Conservation (phyloP, 2,329 filamentous ascomycete species). For the Microdochium nivale region DNA sequence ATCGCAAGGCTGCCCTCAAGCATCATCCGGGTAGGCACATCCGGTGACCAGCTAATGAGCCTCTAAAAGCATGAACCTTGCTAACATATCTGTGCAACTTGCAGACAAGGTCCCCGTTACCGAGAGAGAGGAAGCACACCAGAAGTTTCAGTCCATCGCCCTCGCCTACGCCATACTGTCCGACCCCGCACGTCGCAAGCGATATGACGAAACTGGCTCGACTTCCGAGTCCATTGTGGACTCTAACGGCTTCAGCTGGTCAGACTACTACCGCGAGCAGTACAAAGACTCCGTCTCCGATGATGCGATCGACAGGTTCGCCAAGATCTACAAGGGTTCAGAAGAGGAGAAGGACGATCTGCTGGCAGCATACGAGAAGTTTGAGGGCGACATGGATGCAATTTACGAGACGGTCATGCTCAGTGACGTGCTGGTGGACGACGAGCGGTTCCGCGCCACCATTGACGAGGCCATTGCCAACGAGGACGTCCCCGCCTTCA, state of each 20-base stretch:
- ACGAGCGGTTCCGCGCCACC: constrained; percentile 72
- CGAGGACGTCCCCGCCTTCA: constrained; percentile 57
- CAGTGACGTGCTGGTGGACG: constrained; percentile 74
- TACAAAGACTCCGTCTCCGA: constrained; percentile 68
- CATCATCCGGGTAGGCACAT: constrained; percentile 65
- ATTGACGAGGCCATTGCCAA: constrained; percentile 72
- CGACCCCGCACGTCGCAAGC: constrained; percentile 67
- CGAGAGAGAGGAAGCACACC: constrained; percentile 64
- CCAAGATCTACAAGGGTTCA: constrained; percentile 71
- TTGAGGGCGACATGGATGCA: constrained; percentile 64
- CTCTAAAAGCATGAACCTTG: neutral
- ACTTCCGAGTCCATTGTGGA: constrained; percentile 76
- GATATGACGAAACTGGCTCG: constrained; percentile 85
- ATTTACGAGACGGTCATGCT: constrained; percentile 83
- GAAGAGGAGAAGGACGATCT: constrained; percentile 78
- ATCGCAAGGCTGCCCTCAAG: constrained; percentile 82
- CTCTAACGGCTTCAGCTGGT: constrained; percentile 80
- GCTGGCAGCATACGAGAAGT: constrained; percentile 64
- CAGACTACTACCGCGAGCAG: constrained; percentile 78
- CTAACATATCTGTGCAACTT: neutral
- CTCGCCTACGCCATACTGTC: constrained; percentile 93
- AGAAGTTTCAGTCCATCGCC: constrained; percentile 80
- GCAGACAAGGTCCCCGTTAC: constrained; percentile 67
- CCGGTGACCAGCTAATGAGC: constrained; percentile 4
- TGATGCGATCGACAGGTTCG: constrained; percentile 68